phyloP scores from a whole-genome alignment of 441 rosid species.

The Eruca vesicaria region DNA sequence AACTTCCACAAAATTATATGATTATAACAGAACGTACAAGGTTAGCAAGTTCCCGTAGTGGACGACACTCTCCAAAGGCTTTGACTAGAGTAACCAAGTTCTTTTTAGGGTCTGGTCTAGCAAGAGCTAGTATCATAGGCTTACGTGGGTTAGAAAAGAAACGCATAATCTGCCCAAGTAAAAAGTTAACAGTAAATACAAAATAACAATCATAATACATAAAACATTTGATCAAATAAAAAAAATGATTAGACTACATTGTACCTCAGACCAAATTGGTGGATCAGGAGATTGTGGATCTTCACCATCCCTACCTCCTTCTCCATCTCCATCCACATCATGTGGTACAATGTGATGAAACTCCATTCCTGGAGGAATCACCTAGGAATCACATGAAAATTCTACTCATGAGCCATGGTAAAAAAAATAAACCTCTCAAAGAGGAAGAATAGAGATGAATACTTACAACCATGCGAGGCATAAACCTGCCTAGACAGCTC shows the following conservation, averaged over 20 bases:
- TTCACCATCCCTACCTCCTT: slow-evolving; percentile 58
- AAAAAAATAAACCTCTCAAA: background rate
- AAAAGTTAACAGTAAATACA: slow-evolving; percentile 18
- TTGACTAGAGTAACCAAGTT: slow-evolving; percentile 88
- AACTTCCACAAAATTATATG: background rate
- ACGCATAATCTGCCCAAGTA: slow-evolving; percentile 75
- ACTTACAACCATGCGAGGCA: slow-evolving; percentile 95
- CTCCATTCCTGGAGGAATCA: slow-evolving; percentile 98
- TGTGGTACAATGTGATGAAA: slow-evolving; percentile 85
- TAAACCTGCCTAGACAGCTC: slow-evolving; percentile 86
- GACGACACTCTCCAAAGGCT: slow-evolving; percentile 99
- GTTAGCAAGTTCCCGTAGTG: slow-evolving; percentile 83
- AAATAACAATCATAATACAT: background rate
- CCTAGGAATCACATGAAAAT: slow-evolving; percentile 39
- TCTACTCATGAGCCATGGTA: background rate
- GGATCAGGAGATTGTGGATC: slow-evolving; percentile 74
- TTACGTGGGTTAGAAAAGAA: slow-evolving; percentile 90
- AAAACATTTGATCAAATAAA: background rate
- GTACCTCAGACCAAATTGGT: slow-evolving; percentile 89
- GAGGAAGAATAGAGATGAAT: slow-evolving; percentile 10
- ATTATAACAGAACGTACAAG: slow-evolving; percentile 49
- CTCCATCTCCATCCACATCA: slow-evolving; percentile 79
- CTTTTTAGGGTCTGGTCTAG: slow-evolving; percentile 98
- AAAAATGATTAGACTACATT: slow-evolving; percentile 1
- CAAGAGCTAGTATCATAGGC: slow-evolving; percentile 97